phyloP scores from a whole-genome alignment of 352 stramenopile species.

The Globisporangium lucens region DNA sequence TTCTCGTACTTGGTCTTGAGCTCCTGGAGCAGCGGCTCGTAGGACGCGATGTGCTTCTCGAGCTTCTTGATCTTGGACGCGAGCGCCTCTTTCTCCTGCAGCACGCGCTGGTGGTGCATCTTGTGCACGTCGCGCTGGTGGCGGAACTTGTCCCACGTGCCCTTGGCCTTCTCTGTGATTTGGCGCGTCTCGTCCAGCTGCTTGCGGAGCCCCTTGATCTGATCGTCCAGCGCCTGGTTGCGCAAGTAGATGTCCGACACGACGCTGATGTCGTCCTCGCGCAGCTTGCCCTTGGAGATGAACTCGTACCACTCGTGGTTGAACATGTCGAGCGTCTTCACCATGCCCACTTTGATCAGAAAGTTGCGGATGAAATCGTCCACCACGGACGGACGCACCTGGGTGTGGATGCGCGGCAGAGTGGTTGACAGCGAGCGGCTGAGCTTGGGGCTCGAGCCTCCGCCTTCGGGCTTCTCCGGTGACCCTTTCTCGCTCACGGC shows the following conservation, averaged over 20 bases:
- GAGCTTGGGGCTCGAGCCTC: neutral
- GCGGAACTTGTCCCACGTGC: slow-evolving; percentile 95
- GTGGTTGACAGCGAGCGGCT: slow-evolving; percentile 1
- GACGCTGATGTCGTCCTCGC: slow-evolving; percentile 84
- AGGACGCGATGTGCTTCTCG: slow-evolving; percentile 88
- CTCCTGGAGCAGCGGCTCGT: slow-evolving; percentile 92
- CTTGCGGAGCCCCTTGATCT: slow-evolving; percentile 78
- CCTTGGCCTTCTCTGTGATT: slow-evolving; percentile 88
- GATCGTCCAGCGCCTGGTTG: slow-evolving; percentile 91
- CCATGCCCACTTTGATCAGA: slow-evolving; percentile 92
- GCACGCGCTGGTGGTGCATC: slow-evolving; percentile 94
- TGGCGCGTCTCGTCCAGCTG: slow-evolving; percentile 88
- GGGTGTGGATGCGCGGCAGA: slow-evolving; percentile 44
- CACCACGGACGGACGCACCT: slow-evolving; percentile 83
- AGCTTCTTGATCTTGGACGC: slow-evolving; percentile 90
- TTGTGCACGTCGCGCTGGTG: slow-evolving; percentile 94
- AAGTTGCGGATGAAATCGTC: slow-evolving; percentile 96
- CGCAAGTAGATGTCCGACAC: slow-evolving; percentile 94
- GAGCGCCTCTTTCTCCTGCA: slow-evolving; percentile 95
- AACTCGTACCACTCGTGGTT: slow-evolving; percentile 97
- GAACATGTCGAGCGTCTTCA: slow-evolving; percentile 90
- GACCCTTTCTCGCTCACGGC: slow-evolving; percentile 8
- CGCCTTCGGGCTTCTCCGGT: slow-evolving; percentile 14
- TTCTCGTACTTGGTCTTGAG: slow-evolving; percentile 93
- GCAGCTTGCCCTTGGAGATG: slow-evolving; percentile 89